phyloP scores from a whole-genome alignment of 371 early-diverging fungal genomes.

The Parasitella parasitica region DNA sequence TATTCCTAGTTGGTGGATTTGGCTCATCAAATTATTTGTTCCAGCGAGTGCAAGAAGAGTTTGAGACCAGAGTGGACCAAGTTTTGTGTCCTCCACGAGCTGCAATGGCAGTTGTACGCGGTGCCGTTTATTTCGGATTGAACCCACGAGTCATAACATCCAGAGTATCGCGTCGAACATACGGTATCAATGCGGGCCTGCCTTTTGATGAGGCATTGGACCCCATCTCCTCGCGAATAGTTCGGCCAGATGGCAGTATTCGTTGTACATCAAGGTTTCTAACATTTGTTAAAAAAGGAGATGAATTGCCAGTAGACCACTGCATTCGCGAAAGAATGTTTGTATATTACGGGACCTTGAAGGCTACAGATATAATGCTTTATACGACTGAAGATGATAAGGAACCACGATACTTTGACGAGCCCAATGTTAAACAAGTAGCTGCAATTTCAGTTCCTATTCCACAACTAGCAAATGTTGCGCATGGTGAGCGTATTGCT shows the following conservation, averaged over 20 bases:
- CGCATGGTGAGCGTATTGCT: conserved; percentile 35
- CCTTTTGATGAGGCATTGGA: conserved; percentile 47
- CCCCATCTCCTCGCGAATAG: conserved; percentile 30
- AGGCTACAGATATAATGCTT: conserved; percentile 44
- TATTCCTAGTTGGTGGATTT: conserved; percentile 52
- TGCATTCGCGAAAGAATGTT: conserved; percentile 49
- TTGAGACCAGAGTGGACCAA: conserved; percentile 27
- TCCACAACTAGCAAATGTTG: conserved; percentile 32
- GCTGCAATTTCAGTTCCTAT: conserved; percentile 49
- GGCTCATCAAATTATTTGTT: conserved; percentile 49
- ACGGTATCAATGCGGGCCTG: conserved; percentile 61
- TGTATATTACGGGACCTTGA: conserved; percentile 48
- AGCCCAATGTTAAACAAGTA: conserved; percentile 37
- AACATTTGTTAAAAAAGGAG: conserved; percentile 41
- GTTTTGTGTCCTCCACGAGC: conserved; percentile 47
- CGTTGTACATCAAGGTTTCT: conserved; percentile 48
- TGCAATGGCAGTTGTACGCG: conserved; percentile 49
- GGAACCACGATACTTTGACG: conserved; percentile 41
- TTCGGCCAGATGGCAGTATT: conserved; percentile 47
- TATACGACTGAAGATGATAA: conserved; percentile 43
- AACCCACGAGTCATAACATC: conserved; percentile 52
- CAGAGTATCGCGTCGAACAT: conserved; percentile 59
- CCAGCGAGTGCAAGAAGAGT: conserved; percentile 34
- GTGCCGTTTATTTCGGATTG: conserved; percentile 52
- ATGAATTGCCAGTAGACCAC: conserved; percentile 41